A percentile compares a stretch with the other conserved stretches of the same genome.
Evolutionary conservation across 2,329 filamentous ascomycete genomes (phyloP).

Genomic region (Pseudocercospora cruenta): DNA sequence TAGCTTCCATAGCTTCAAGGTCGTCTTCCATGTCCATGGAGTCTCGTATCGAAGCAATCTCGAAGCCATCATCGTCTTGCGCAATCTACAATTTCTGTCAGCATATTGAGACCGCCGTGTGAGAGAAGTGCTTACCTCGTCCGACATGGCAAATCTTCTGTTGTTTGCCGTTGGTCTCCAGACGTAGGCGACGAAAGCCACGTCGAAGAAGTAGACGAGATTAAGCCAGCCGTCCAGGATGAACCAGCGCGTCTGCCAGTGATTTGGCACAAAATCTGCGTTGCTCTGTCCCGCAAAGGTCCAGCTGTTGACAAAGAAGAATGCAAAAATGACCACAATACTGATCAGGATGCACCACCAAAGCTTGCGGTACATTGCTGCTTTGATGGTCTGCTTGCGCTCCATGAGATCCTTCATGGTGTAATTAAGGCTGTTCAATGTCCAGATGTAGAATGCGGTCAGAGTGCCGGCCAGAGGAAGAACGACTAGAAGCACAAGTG

Average conservation of each 20-base stretch:
- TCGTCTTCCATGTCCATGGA: slow-evolving; percentile 64
- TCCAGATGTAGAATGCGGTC: slow-evolving; percentile 98
- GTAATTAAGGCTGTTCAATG: slow-evolving; percentile 87
- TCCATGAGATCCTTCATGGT: slow-evolving; percentile 97
- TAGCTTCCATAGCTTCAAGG: slow-evolving; percentile 44
- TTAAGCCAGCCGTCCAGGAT: slow-evolving; percentile 97
- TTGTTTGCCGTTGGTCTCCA: slow-evolving; percentile 98
- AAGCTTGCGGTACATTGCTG: slow-evolving; percentile 94
- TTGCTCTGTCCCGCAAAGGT: slow-evolving; percentile 84
- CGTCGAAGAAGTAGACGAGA: slow-evolving; percentile 91
- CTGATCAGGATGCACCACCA: slow-evolving; percentile 97
- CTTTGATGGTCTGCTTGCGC: slow-evolving; percentile 90
- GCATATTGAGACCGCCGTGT: not conserved
- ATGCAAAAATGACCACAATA: slow-evolving; percentile 93
- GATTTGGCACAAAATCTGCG: slow-evolving; percentile 88
- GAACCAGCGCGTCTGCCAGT: slow-evolving; percentile 98
- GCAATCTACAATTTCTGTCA: slow-evolving; percentile 63
- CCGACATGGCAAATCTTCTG: slow-evolving; percentile 95
- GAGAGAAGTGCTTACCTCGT: slow-evolving; percentile 65
- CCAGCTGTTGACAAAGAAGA: slow-evolving; percentile 98
- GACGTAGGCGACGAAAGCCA: slow-evolving; percentile 89
- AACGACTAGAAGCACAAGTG: slow-evolving; percentile 88
- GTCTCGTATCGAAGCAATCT: slow-evolving; percentile 88
- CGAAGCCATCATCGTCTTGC: slow-evolving; percentile 97
- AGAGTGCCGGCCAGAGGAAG: slow-evolving; percentile 88